Percentiles rank a stretch among this genome's conserved stretches.
phyloP scores from a whole-genome alignment of 768 basidiomycete genomes.

The Termitomyces heimii region DNA sequence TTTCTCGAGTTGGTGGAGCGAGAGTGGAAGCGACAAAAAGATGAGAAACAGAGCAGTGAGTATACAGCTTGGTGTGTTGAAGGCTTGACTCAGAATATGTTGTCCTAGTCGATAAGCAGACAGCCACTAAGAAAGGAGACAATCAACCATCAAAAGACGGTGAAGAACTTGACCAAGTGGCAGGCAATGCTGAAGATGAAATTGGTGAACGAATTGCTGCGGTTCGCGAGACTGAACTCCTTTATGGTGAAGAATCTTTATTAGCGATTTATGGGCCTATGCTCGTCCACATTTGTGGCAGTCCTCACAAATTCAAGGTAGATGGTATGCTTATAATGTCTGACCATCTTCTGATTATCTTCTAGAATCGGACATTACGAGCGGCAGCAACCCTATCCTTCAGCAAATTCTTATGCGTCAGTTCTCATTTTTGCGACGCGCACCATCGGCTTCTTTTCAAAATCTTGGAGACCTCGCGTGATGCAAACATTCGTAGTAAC shows the following conservation, averaged over 20 bases:
- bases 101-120: slow-evolving; percentile 53
- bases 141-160: slow-evolving; percentile 46
- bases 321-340: slow-evolving; percentile 10
- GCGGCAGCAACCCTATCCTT: slow-evolving; percentile 85
- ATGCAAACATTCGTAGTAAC: slow-evolving; percentile 88
- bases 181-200: slow-evolving; percentile 96
- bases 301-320: slow-evolving; percentile 89
- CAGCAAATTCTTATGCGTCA: slow-evolving; percentile 96
- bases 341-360: slow-evolving; percentile 1
- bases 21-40: slow-evolving; percentile 95
- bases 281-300: slow-evolving; percentile 85
- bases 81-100: not conserved
- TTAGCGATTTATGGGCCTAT: slow-evolving; percentile 85
- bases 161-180: slow-evolving; percentile 88
- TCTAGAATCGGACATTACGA: slow-evolving; percentile 78
- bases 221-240: slow-evolving; percentile 80
- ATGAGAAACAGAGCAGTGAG: slow-evolving; percentile 76
- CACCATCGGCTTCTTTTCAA: slow-evolving; percentile 88
- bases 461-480: slow-evolving; percentile 86
- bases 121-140: slow-evolving; percentile 24
- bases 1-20: slow-evolving; percentile 93
- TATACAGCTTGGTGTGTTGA: not conserved
- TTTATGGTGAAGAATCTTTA: slow-evolving; percentile 79
- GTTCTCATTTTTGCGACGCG: slow-evolving; percentile 88
- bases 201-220: slow-evolving; percentile 88